Evolutionary conservation across 2,329 filamentous ascomycete genomes (phyloP).

Genomic region (Beauveria rudraprayagi): DNA sequence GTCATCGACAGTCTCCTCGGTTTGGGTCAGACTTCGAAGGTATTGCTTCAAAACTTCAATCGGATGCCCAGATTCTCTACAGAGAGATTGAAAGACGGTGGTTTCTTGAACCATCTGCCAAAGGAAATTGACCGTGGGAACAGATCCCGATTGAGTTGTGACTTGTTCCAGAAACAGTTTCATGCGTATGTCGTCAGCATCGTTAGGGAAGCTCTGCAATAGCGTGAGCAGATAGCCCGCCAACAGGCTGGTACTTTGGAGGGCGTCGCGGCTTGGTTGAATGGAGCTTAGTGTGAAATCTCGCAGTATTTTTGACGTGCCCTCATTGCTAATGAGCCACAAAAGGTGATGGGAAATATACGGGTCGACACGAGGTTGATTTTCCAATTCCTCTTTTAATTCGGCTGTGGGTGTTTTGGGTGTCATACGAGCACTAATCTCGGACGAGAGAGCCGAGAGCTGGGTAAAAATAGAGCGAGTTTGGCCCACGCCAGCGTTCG

Average conservation of each 20-base stretch:
- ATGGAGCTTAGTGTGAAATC: slow-evolving; percentile 26
- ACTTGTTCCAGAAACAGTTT: slow-evolving; percentile 63
- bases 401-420: neutral
- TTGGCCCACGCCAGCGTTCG: slow-evolving; percentile 31
- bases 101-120: slow-evolving; percentile 57
- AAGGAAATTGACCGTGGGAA: slow-evolving; percentile 58
- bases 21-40: slow-evolving; percentile 18
- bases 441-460: slow-evolving; percentile 41
- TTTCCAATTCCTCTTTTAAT: slow-evolving; percentile 24
- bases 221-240: slow-evolving; percentile 83
- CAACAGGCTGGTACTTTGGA: slow-evolving; percentile 52
- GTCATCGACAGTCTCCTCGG: slow-evolving; percentile 21
- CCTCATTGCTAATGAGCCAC: slow-evolving; percentile 66
- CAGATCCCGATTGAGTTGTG: slow-evolving; percentile 42
- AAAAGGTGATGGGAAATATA: slow-evolving; percentile 60
- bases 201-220: slow-evolving; percentile 72
- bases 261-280: slow-evolving; percentile 23
- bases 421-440: slow-evolving; percentile 40
- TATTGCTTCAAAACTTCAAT: slow-evolving; percentile 24
- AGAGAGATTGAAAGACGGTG: slow-evolving; percentile 27
- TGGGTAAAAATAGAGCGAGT: slow-evolving; percentile 47
- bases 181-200: slow-evolving; percentile 87
- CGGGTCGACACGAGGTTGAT: slow-evolving; percentile 32
- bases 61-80: slow-evolving; percentile 22
- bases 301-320: slow-evolving; percentile 47